Percentiles rank a stretch among this genome's conserved stretches.
Conservation (phyloP, 129 eudicot species). For the Ambrosia artemisiifolia region DNA sequence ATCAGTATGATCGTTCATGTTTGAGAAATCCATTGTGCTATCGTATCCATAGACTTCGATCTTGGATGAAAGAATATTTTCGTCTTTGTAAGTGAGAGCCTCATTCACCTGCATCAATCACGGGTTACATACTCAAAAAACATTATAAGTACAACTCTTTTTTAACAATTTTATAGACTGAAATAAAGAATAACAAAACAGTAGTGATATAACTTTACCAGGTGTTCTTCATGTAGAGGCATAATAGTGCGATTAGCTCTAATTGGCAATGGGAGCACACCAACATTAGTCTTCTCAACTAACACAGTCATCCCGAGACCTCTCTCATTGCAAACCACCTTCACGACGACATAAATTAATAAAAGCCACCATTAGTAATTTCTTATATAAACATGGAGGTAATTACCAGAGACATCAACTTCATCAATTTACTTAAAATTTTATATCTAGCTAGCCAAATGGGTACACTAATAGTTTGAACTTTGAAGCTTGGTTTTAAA, state of each 20-base stretch:
- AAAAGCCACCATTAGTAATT: not conserved
- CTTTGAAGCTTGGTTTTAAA: too few species aligned
- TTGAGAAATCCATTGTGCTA: conserved; percentile 34
- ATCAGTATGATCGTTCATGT: conserved; percentile 39
- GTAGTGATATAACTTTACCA: conserved; percentile 31
- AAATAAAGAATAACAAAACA: not conserved
- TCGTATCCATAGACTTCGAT: conserved; percentile 43
- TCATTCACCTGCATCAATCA: conserved; percentile 14
- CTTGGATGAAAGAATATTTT: conserved; percentile 31
- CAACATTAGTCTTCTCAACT: conserved; percentile 39
- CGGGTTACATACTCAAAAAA: conserved; percentile 10
- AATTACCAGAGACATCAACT: not conserved
- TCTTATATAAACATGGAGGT: not conserved
- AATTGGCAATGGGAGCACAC: conserved; percentile 27
- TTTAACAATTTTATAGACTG: not conserved
- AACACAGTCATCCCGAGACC: conserved; percentile 58
- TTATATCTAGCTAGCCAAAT: not conserved
- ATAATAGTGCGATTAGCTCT: conserved; percentile 29
- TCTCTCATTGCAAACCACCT: conserved; percentile 79
- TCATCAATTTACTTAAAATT: not conserved
- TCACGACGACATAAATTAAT: conserved; percentile 17
- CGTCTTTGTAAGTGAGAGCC: conserved; percentile 25
- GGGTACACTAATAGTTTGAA: not conserved
- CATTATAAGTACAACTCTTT: not conserved
- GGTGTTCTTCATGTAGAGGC: conserved; percentile 40